Evolutionary conservation across 2,329 filamentous ascomycete species (phyloP), one percentile per base, ranked within the genome.

Genomic region (Phialocephala subalpina): DNA sequence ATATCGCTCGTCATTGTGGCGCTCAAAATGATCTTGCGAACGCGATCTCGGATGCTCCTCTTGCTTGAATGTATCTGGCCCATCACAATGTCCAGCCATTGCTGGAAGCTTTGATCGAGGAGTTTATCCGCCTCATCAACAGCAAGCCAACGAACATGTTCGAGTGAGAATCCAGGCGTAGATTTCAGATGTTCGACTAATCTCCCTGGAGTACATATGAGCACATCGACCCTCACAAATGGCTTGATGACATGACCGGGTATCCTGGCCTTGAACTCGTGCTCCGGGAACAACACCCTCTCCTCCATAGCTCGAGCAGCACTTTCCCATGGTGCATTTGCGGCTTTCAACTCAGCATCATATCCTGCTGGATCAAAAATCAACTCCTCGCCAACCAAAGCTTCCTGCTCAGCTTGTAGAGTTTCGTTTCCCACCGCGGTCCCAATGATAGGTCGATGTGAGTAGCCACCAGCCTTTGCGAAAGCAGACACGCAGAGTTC

Each of bases 41-140:
- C 82, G 72, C 80, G 75, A 9, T 64, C 62, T 35, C 68, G 67
- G 49, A 4, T 72, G 22, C 14, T 63, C 53, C 38, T 67, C 60
- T 36, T 57, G 27, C 29, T 29, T 36, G 57, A 18, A 83, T 62
- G 33, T 67, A 92, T 82, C 53, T 82, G 81, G 18, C 89, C 86
- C 75, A 93, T 90, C 7, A 96, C 87, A 0, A 90, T 81, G 47
- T 89, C 87, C 2, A 97, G 83, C 94, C 94, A 97, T 73, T 95
- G 92, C 76, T 97, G 94, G 78, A 96, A 97, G 74, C 92, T 94
- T 77, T 98, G 93, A 52, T 94, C 91, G 6, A 98, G 85, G 14
- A 98, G 82, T 75, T 96, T 93, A 78, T 98, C 95, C 12, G 95
- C 96, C 79, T 98, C 95, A 73, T 98, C 95, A 55, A 97, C 91